A percentile compares a stretch with the other conserved stretches of the same genome.
These are phyloP conservation scores for Leccinellum luteum DNA, from an alignment of 768 basidiomycete genomes.

Conservation along the genomic window DNA sequence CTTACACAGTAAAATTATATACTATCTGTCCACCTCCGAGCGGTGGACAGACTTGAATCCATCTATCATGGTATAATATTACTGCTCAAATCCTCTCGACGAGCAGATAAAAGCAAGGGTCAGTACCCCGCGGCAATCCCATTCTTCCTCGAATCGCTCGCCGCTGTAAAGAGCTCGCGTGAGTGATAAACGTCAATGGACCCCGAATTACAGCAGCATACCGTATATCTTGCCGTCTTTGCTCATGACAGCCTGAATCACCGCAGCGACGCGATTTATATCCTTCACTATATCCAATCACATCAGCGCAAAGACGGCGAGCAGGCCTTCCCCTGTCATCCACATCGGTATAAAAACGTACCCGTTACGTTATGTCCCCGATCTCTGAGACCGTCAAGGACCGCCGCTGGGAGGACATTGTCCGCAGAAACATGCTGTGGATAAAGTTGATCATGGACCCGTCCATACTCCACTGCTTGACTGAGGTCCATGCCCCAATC, in stretches of 20 bases:
- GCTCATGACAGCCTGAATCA: constrained; percentile 63
- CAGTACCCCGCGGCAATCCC: constrained; percentile 89
- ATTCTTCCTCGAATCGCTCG: constrained; percentile 90
- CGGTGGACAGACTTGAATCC: background rate
- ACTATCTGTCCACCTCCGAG: too few relatives aligned
- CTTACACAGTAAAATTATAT: background rate
- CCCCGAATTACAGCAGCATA: constrained; percentile 30
- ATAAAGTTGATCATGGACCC: constrained; percentile 85
- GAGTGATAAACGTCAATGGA: background rate
- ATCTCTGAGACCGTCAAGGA: constrained; percentile 53
- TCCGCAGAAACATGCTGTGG: constrained; percentile 64
- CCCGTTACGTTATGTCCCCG: constrained; percentile 74
- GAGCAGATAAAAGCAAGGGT: background rate
- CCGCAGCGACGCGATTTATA: constrained; percentile 69
- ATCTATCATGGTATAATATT: background rate
- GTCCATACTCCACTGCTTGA: constrained; percentile 77
- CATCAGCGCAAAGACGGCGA: background rate
- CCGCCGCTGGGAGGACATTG: constrained; percentile 49
- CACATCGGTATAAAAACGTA: constrained; percentile 27
- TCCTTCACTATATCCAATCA: constrained; percentile 46
- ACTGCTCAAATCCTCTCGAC: background rate
- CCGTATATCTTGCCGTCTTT: constrained; percentile 60
- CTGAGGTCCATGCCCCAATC: constrained; percentile 78
- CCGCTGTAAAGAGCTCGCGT: constrained; percentile 45
- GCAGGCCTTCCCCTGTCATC: background rate